Conservation (phyloP, 192 early-diverging fungal species). For the Backusella morwellensis region DNA sequence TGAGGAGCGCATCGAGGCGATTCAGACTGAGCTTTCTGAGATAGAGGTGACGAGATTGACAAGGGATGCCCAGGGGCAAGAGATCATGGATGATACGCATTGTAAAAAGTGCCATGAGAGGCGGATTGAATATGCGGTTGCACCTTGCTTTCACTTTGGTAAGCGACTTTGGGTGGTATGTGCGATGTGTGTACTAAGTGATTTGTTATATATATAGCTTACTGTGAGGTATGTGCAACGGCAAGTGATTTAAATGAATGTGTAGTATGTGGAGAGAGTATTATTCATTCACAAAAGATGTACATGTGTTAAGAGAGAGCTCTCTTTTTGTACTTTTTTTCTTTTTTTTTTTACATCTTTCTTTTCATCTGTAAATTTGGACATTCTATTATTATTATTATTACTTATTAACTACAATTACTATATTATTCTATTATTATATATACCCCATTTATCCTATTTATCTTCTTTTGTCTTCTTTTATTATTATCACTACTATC, state of each 20-base stretch:
- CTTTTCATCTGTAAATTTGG: neutral
- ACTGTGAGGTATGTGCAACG: neutral
- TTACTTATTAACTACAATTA: neutral
- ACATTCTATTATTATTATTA: neutral
- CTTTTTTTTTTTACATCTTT: neutral
- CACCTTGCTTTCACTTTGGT: conserved; percentile 6
- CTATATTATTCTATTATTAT: neutral
- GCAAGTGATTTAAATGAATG: neutral
- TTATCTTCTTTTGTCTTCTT: neutral
- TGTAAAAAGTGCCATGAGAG: neutral
- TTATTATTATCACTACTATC: neutral
- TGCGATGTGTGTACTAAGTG: neutral
- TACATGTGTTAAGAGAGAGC: neutral
- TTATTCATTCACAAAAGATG: neutral
- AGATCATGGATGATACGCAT: neutral
- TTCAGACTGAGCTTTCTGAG: neutral
- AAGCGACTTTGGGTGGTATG: neutral
- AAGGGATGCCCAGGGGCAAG: neutral
- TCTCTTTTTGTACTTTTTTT: neutral
- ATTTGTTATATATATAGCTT: neutral
- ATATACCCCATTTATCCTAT: no score
- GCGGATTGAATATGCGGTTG: neutral
- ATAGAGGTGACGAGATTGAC: neutral
- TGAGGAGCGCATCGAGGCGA: neutral
- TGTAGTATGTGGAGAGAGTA: neutral